Evolutionary conservation across 202 grass and related monocot genomes (phyloP).

Genomic region (Elaeis oleifera): DNA sequence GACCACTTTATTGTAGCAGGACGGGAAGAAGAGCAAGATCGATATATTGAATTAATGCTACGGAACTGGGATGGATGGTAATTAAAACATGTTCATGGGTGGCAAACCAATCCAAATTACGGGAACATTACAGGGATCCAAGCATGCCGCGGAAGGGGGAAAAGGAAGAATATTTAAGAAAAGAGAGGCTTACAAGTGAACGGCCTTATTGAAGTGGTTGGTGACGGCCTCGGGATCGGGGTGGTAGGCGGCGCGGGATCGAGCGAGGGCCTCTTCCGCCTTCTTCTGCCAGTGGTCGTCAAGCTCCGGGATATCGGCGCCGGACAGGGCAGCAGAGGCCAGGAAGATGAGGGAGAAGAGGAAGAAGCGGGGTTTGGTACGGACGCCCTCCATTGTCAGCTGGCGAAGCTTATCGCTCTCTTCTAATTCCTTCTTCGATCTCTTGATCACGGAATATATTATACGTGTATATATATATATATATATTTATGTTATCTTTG

Average conservation of each 20-base stretch:
- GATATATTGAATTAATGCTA: no score
- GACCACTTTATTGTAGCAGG: not conserved
- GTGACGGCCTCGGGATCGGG: conserved; percentile 43
- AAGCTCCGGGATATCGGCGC: conserved; percentile 24
- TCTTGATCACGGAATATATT: not conserved
- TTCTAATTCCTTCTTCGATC: not conserved
- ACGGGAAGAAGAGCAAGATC: not conserved
- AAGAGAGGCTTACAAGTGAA: conserved; percentile 29
- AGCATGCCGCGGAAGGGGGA: no score
- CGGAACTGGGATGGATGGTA: no score
- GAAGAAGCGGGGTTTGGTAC: conserved; percentile 25
- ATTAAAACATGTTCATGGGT: no score
- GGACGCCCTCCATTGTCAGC: conserved; percentile 20
- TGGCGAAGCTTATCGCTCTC: not conserved
- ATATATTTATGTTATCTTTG: not conserved
- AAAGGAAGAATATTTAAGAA: no score
- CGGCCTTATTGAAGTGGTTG: conserved; percentile 42
- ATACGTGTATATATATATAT: not conserved
- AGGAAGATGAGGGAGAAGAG: conserved; percentile 39
- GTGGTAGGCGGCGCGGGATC: conserved; percentile 17
- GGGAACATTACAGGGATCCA: no score
- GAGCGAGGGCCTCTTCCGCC: conserved; percentile 19
- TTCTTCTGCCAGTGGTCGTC: conserved; percentile 45
- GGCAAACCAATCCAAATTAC: no score
- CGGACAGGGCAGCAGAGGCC: conserved; percentile 24